Evolutionary conservation across 2,329 filamentous ascomycete genomes (phyloP).

Genomic region (Colletotrichum navitas): DNA sequence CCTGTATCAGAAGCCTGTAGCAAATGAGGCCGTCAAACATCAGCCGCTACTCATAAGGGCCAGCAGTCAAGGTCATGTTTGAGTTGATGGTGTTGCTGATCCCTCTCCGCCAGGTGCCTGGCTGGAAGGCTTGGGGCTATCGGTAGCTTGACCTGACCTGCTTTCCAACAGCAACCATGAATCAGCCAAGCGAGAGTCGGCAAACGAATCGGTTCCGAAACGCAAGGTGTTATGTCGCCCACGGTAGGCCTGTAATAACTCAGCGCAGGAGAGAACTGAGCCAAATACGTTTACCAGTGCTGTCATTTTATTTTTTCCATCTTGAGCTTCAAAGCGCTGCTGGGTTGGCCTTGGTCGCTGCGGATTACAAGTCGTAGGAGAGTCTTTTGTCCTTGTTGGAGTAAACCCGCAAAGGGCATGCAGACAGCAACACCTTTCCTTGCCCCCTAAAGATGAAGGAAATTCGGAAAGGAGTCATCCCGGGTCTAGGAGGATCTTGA

Average conservation of each 20-base stretch:
- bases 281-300: neutral
- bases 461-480: neutral
- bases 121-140: neutral
- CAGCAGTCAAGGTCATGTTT: neutral
- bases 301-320: neutral
- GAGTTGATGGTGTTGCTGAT: neutral
- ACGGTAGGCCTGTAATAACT: neutral
- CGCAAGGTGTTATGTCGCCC: neutral
- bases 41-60: too few relatives aligned
- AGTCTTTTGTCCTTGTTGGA: neutral
- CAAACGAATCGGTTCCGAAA: neutral
- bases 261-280: neutral
- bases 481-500: neutral
- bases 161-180: neutral
- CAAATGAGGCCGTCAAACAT: too few relatives aligned
- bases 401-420: neutral
- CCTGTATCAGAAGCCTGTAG: neutral
- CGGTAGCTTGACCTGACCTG: neutral
- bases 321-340: neutral
- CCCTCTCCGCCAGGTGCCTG: neutral
- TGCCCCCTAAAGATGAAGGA: neutral
- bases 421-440: neutral
- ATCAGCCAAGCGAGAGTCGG: neutral
- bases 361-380: neutral
- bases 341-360: neutral